A percentile compares a stretch with the other conserved stretches of the same genome.
Conservation (phyloP, 768 basidiomycete species). For the Phylloporus sp. region DNA sequence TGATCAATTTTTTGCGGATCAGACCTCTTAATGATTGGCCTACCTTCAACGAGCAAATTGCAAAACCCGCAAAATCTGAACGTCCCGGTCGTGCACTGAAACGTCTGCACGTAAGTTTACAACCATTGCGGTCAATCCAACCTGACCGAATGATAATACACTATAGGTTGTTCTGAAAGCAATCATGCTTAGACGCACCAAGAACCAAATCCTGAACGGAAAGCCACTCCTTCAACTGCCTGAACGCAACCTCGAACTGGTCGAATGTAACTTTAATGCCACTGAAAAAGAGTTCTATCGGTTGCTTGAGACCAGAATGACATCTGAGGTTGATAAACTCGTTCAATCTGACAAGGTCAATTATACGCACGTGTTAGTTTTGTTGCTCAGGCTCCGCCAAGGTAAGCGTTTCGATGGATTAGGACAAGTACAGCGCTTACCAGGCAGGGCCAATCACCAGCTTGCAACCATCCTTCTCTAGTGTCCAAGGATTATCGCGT, state of each 20-base stretch:
- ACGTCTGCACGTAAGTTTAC: slow-evolving; percentile 58
- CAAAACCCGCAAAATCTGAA: slow-evolving; percentile 71
- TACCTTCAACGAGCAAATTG: slow-evolving; percentile 74
- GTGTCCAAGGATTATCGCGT: slow-evolving; percentile 70
- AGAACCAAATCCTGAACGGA: slow-evolving; percentile 68
- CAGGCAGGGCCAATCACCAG: slow-evolving; percentile 34
- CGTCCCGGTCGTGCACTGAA: slow-evolving; percentile 69
- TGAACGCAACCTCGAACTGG: slow-evolving; percentile 58
- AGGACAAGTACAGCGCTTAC: not conserved
- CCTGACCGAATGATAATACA: not conserved
- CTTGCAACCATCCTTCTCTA: slow-evolving; percentile 85
- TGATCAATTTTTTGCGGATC: slow-evolving; percentile 84
- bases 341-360: slow-evolving; percentile 48
- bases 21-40: slow-evolving; percentile 77
- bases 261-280: slow-evolving; percentile 72
- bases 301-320: slow-evolving; percentile 64
- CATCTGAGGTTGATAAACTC: slow-evolving; percentile 60
- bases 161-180: slow-evolving; percentile 69
- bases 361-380: slow-evolving; percentile 65
- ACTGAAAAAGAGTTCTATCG: slow-evolving; percentile 79
- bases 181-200: slow-evolving; percentile 86
- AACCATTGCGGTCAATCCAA: not conserved
- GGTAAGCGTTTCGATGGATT: slow-evolving; percentile 42
- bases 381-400: slow-evolving; percentile 83
- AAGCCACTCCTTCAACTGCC: slow-evolving; percentile 82